Percentiles rank a stretch among this genome's conserved stretches.
Evolutionary conservation across 2,329 filamentous ascomycete species (phyloP).

Genomic region (Aspergillus brasiliensis): DNA sequence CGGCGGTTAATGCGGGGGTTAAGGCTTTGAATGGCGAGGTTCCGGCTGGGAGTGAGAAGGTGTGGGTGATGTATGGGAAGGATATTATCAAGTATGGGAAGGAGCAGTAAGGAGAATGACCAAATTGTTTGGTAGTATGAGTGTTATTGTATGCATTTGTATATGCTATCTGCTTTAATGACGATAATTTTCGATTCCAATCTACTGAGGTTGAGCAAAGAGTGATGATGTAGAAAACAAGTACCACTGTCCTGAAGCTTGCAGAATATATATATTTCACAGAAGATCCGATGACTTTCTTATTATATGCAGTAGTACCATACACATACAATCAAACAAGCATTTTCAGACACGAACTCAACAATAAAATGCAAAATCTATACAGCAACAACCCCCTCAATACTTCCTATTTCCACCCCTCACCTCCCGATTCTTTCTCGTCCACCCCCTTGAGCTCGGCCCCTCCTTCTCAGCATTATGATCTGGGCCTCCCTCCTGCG

Average conservation of each 20-base stretch:
- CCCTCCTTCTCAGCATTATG: slow-evolving; percentile 40
- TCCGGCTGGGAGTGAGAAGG: slow-evolving; percentile 42
- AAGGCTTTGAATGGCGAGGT: slow-evolving; percentile 45
- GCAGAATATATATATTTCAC: too few relatives aligned
- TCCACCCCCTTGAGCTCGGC: slow-evolving; percentile 41
- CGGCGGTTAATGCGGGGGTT: slow-evolving; percentile 39
- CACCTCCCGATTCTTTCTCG: slow-evolving; percentile 37
- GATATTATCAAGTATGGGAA: slow-evolving; percentile 40
- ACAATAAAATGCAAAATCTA: neutral
- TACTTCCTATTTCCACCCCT: slow-evolving; percentile 11
- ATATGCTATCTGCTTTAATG: neutral
- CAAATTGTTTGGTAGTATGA: neutral
- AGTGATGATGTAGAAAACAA: too few relatives aligned
- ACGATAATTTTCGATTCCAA: neutral
- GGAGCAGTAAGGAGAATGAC: slow-evolving; percentile 14
- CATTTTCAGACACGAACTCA: neutral
- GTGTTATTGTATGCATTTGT: neutral
- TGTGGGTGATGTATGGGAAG: slow-evolving; percentile 40
- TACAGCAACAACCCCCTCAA: neutral
- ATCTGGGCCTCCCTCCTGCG: slow-evolving; percentile 47
- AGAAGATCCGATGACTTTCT: neutral
- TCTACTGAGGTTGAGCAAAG: too few relatives aligned
- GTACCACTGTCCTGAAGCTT: too few relatives aligned
- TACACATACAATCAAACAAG: neutral
- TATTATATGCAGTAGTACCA: neutral